A percentile compares a stretch with the other conserved stretches of the same genome.
phyloP scores from a whole-genome alignment of 1,284 basidiomycete species.

The Chiua sp. region DNA sequence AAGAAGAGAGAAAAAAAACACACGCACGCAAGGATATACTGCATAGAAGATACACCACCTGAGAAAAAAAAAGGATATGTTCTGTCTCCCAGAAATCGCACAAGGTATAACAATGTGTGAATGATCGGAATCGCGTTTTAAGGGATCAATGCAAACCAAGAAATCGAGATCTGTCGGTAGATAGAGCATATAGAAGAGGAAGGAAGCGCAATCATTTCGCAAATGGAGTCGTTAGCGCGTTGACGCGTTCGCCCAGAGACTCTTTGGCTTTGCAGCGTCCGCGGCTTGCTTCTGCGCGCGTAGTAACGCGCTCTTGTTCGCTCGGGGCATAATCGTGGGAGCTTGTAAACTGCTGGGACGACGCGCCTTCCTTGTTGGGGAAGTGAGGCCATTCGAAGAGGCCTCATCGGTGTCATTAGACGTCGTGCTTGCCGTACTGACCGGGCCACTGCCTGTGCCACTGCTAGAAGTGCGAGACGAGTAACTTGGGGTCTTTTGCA shows the following conservation, averaged over 20 bases:
- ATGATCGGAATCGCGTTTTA: slow-evolving; percentile 27
- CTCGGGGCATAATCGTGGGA: slow-evolving; percentile 68
- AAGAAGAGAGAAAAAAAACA: not conserved
- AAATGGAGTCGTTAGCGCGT: slow-evolving; percentile 22
- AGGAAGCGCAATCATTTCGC: not conserved
- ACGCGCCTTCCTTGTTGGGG: slow-evolving; percentile 30
- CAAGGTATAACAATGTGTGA: slow-evolving; percentile 11
- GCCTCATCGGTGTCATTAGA: slow-evolving; percentile 24
- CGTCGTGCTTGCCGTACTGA: slow-evolving; percentile 30
- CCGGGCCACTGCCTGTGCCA: slow-evolving; percentile 32
- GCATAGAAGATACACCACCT: slow-evolving; percentile 13
- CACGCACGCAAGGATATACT: slow-evolving; percentile 14
- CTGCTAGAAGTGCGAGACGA: slow-evolving; percentile 37
- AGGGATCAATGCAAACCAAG: slow-evolving; percentile 11
- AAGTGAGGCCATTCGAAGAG: slow-evolving; percentile 20
- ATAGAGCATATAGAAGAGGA: slow-evolving; percentile 20
- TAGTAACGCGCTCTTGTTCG: slow-evolving; percentile 76
- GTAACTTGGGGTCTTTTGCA: slow-evolving; percentile 23
- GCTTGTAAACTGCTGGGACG: slow-evolving; percentile 61
- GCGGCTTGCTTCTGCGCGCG: slow-evolving; percentile 60
- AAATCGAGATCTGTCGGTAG: slow-evolving; percentile 11
- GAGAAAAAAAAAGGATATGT: slow-evolving; percentile 7
- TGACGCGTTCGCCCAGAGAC: slow-evolving; percentile 38
- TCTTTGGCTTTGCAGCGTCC: slow-evolving; percentile 37
- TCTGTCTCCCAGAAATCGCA: slow-evolving; percentile 27